Evolutionary conservation across 176 grass and related monocot genomes (phyloP).

Genomic region (Cenchrus purpureus): DNA sequence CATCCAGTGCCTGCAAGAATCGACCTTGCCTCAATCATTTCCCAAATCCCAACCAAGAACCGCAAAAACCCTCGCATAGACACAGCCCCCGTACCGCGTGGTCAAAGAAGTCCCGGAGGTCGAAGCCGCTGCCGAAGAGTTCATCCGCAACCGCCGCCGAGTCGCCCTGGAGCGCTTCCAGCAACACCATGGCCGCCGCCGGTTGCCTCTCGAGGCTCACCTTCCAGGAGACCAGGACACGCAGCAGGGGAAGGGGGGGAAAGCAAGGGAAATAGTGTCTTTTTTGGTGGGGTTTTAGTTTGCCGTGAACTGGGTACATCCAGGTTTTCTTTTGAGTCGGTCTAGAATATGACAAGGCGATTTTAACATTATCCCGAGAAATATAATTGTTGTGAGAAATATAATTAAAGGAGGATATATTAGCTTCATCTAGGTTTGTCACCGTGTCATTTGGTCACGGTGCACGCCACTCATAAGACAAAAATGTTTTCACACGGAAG

Average conservation of each 20-base stretch:
- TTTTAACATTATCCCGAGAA: too few species aligned
- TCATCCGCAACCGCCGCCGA: slow-evolving; percentile 28
- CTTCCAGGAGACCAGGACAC: neutral
- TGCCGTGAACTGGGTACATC: neutral
- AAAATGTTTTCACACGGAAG: too few species aligned
- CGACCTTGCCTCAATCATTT: slow-evolving; percentile 22
- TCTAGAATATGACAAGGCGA: too few species aligned
- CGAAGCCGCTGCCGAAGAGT: slow-evolving; percentile 11
- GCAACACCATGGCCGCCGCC: slow-evolving; percentile 29
- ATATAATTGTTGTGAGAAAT: too few species aligned
- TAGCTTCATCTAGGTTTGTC: too few species aligned
- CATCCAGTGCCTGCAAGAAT: slow-evolving; percentile 40
- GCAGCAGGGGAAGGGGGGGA: neutral
- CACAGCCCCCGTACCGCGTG: neutral
- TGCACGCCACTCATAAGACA: too few species aligned
- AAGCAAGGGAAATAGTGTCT: neutral
- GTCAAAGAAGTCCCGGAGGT: slow-evolving; percentile 38
- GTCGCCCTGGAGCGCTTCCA: neutral
- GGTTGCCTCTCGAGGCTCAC: neutral
- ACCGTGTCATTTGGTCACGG: too few species aligned
- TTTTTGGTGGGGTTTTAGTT: neutral
- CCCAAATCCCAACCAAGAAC: slow-evolving; percentile 17
- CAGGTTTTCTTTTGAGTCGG: too few species aligned
- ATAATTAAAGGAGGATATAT: too few species aligned
- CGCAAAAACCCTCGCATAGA: neutral